Percentiles rank a stretch among this genome's conserved stretches.
These are phyloP conservation scores for Cruciata laevipes DNA, from an alignment of 257 asterid species.

Conservation along the genomic window DNA sequence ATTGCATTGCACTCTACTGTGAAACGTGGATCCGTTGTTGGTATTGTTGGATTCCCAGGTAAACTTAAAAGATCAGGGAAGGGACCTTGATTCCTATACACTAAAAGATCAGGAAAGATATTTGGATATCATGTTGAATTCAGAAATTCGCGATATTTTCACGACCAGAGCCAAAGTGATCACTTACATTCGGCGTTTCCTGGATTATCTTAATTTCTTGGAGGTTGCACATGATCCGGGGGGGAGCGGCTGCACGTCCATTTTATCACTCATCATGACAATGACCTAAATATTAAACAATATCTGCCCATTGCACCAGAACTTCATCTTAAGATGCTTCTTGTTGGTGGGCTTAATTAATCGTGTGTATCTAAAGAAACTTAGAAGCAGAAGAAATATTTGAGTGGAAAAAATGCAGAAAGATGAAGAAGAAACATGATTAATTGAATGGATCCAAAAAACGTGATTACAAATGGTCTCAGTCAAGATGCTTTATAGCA, in stretches of 20 bases:
- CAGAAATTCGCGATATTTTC: constrained; percentile 71
- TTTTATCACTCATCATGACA: constrained; percentile 88
- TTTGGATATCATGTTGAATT: constrained; percentile 74
- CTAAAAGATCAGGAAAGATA: constrained; percentile 86
- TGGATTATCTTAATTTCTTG: constrained; percentile 58
- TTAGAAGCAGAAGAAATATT: too few relatives aligned
- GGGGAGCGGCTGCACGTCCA: constrained; percentile 92
- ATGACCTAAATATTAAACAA: constrained; percentile 69
- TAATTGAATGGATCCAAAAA: too few relatives aligned
- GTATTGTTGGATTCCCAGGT: constrained; percentile 90
- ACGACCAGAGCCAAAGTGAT: constrained; percentile 66
- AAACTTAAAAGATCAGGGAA: constrained; percentile 36
- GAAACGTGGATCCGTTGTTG: constrained; percentile 84
- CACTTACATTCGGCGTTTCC: constrained; percentile 53
- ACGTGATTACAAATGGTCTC: too few relatives aligned
- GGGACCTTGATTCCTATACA: constrained; percentile 61
- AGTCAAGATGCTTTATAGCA: too few relatives aligned
- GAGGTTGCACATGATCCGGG: constrained; percentile 94
- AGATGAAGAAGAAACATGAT: too few relatives aligned
- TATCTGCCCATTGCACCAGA: constrained; percentile 92
- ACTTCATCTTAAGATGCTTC: constrained; percentile 68
- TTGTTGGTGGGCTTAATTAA: constrained; percentile 93
- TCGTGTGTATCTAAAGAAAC: too few relatives aligned
- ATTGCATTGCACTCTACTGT: constrained; percentile 58
- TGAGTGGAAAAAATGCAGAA: too few relatives aligned